Conservation (phyloP, 2,329 filamentous ascomycete genomes). For the Mycosphaerelloides madeirae region DNA sequence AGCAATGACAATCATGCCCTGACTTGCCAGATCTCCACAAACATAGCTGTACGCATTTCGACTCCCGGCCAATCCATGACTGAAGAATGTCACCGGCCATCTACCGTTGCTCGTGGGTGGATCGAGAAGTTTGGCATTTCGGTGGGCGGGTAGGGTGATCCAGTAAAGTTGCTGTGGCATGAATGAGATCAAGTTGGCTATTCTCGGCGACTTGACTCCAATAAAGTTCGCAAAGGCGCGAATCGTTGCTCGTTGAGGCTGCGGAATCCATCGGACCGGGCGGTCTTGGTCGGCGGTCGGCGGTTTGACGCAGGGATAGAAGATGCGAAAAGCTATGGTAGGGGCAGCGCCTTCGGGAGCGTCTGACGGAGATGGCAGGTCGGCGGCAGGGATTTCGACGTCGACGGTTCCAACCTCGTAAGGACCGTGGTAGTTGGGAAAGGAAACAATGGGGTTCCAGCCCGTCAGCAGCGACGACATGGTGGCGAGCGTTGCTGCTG, state of each 20-base stretch:
- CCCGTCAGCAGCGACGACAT: conserved; percentile 41
- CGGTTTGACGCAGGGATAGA: conserved; percentile 62
- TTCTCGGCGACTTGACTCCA: conserved; percentile 49
- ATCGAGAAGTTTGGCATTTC: conserved; percentile 62
- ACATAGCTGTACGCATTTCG: conserved; percentile 83
- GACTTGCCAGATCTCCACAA: conserved; percentile 70
- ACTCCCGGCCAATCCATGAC: conserved; percentile 75
- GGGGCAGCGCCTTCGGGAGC: conserved; percentile 54
- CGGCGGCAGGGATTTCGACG: conserved; percentile 66
- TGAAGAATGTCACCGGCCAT: conserved; percentile 83
- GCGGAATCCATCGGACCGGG: conserved; percentile 70
- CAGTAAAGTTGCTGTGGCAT: conserved; percentile 66
- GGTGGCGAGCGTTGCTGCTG: conserved; percentile 2
- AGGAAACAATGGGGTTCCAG: conserved; percentile 64
- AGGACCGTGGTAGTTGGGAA: conserved; percentile 71
- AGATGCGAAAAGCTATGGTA: conserved; percentile 76
- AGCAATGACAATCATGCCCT: conserved; percentile 75
- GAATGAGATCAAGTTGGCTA: conserved; percentile 26
- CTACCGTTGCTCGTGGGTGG: conserved; percentile 46
- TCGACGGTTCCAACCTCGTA: conserved; percentile 76
- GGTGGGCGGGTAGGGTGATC: conserved; percentile 65
- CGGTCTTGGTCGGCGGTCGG: conserved; percentile 43
- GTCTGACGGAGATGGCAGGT: conserved; percentile 53
- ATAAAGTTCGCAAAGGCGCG: conserved; percentile 73
- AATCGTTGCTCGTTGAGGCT: conserved; percentile 68